These are phyloP conservation scores for Geranium incanum DNA, from an alignment of 441 rosid species.

Conservation along the genomic window DNA sequence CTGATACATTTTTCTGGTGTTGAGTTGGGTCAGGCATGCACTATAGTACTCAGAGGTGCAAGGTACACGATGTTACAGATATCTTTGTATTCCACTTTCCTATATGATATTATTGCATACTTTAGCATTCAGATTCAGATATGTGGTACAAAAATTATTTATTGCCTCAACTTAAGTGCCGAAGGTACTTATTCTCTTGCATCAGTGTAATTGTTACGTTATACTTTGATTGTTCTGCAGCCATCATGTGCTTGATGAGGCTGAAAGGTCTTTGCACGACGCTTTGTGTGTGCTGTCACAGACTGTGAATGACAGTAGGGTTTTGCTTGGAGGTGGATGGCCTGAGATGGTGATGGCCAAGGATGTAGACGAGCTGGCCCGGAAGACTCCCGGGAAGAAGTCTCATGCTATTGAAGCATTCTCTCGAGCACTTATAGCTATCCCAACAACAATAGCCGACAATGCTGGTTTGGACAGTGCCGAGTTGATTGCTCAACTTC, in stretches of 20 bases:
- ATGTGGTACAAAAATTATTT: no score
- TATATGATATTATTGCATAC: not conserved
- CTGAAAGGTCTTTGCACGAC: slow-evolving; percentile 94
- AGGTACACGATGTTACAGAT: slow-evolving; percentile 35
- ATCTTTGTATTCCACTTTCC: no score
- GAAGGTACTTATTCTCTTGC: not conserved
- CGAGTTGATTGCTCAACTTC: slow-evolving; percentile 78
- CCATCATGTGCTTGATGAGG: slow-evolving; percentile 94
- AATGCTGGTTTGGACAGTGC: slow-evolving; percentile 99
- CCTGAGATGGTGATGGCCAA: slow-evolving; percentile 99
- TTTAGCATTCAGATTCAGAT: no score
- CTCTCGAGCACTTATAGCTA: slow-evolving; percentile 73
- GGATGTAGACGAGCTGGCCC: slow-evolving; percentile 88
- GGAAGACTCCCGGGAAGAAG: slow-evolving; percentile 84
- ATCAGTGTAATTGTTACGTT: not conserved
- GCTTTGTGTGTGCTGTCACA: slow-evolving; percentile 95
- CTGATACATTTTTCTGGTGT: slow-evolving; percentile 93
- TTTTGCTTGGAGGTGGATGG: slow-evolving; percentile 98
- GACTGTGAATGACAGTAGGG: slow-evolving; percentile 87
- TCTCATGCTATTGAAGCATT: slow-evolving; percentile 95
- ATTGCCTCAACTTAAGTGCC: not conserved
- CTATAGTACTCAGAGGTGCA: slow-evolving; percentile 88
- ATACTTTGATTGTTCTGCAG: slow-evolving; percentile 37
- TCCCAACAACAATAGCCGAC: slow-evolving; percentile 86
- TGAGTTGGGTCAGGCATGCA: slow-evolving; percentile 94